Conservation (phyloP, 768 basidiomycete genomes). For the Podaxis rugospora region DNA sequence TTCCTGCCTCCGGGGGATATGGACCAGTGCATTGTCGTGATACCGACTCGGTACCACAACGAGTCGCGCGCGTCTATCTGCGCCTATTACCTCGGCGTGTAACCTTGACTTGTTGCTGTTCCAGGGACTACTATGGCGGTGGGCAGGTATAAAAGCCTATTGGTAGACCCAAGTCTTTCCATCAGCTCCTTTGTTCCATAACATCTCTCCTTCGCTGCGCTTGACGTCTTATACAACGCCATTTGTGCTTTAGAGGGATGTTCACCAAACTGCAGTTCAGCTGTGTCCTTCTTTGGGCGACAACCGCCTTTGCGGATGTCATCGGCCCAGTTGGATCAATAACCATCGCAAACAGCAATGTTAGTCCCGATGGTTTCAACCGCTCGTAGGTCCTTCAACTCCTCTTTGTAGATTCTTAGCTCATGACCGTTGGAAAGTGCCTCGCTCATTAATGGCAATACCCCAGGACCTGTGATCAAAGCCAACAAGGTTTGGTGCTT, state of each 20-base stretch:
- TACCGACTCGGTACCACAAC: background rate
- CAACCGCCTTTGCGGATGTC: background rate
- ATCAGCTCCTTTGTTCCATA: background rate
- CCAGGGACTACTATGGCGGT: background rate
- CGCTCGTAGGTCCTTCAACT: slow-evolving; percentile 10
- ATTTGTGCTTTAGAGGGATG: background rate
- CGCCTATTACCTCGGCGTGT: background rate
- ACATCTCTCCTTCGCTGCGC: background rate
- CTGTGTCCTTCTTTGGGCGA: background rate
- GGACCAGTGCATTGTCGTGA: background rate
- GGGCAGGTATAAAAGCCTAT: background rate
- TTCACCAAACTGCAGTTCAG: background rate
- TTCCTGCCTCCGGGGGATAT: background rate
- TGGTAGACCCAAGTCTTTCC: too few species aligned
- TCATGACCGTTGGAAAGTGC: background rate
- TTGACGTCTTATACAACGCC: background rate
- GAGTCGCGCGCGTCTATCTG: background rate
- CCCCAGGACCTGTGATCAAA: slow-evolving; percentile 15
- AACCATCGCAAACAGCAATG: slow-evolving; percentile 1
- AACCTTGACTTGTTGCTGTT: background rate
- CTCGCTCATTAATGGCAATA: slow-evolving; percentile 5
- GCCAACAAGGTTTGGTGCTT: slow-evolving; percentile 8
- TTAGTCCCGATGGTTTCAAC: slow-evolving; percentile 12
- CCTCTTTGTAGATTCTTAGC: background rate
- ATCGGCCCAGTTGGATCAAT: slow-evolving; percentile 6